Conservation (phyloP, 2,329 filamentous ascomycete genomes). For the Exophiala sideris region DNA sequence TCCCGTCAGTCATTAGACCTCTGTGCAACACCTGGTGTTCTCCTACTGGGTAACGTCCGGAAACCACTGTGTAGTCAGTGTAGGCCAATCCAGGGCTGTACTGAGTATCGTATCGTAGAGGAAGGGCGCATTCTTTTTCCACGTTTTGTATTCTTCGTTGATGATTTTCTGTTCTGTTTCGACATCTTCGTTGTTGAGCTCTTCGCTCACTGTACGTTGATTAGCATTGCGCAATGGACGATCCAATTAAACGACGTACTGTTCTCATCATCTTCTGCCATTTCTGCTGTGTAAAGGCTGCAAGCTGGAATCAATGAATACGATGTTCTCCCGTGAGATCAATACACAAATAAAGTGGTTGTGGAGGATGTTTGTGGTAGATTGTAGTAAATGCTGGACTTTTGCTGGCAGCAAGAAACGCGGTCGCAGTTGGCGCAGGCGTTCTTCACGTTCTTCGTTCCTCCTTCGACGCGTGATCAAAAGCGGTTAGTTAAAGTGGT, state of each 20-base stretch:
- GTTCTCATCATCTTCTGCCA: conserved; percentile 31
- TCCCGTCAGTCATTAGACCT: conserved; percentile 11
- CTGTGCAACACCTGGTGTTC: background rate
- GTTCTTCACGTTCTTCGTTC: background rate
- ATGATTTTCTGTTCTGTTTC: conserved; percentile 28
- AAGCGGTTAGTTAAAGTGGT: background rate
- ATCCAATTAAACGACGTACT: conserved; percentile 20
- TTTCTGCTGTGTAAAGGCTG: conserved; percentile 2
- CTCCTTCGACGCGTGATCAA: background rate
- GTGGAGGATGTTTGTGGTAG: background rate
- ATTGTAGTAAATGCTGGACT: background rate
- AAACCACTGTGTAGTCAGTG: conserved; percentile 96
- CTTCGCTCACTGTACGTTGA: conserved; percentile 37
- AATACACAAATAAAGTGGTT: background rate
- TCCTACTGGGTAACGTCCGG: conserved; percentile 79
- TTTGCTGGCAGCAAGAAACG: background rate
- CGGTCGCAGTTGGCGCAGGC: background rate
- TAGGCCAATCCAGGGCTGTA: conserved; percentile 94
- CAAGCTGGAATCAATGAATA: background rate
- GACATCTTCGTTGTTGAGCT: conserved; percentile 83
- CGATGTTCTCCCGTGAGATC: background rate
- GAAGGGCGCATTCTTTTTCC: conserved; percentile 99
- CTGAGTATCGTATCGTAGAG: conserved; percentile 97
- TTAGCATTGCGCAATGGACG: conserved; percentile 5
- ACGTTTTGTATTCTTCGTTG: conserved; percentile 88